phyloP scores from a whole-genome alignment of 176 grass and related monocot species.

The Raddia distichophylla region DNA sequence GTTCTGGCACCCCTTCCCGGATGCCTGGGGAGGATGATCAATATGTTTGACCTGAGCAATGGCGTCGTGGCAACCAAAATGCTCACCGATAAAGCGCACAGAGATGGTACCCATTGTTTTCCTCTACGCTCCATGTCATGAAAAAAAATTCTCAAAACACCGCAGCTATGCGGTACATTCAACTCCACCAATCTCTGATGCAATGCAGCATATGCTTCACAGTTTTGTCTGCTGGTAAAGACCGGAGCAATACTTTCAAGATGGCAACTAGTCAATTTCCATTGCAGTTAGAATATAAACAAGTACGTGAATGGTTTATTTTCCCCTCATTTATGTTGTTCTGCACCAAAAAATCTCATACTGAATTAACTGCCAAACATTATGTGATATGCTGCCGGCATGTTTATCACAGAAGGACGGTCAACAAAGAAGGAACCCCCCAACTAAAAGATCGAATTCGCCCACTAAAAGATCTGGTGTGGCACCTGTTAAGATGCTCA shows the following conservation, averaged over 20 bases:
- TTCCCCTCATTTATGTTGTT: background rate
- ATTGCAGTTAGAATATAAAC: constrained; percentile 63
- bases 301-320: constrained; percentile 41
- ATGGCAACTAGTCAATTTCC: constrained; percentile 44
- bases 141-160: background rate
- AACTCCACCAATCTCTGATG: constrained; percentile 29
- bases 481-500: constrained; percentile 77
- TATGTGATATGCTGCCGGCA: background rate
- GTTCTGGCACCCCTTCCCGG: constrained; percentile 57
- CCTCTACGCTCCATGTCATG: background rate
- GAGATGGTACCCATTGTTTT: constrained; percentile 60
- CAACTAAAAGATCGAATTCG: constrained; percentile 49
- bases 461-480: constrained; percentile 60
- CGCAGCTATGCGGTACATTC: background rate
- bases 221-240: constrained; percentile 63
- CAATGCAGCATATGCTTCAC: constrained; percentile 12
- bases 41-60: constrained; percentile 75
- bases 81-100: constrained; percentile 76
- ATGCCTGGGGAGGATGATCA: constrained; percentile 70
- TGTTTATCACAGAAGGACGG: constrained; percentile 44
- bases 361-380: background rate
- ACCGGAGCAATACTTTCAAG: constrained; percentile 40
- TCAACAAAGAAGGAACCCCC: constrained; percentile 49
- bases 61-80: constrained; percentile 65
- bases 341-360: background rate